phyloP scores from a whole-genome alignment of 1,284 basidiomycete species.

The Pseudozyma hubeiensis region DNA sequence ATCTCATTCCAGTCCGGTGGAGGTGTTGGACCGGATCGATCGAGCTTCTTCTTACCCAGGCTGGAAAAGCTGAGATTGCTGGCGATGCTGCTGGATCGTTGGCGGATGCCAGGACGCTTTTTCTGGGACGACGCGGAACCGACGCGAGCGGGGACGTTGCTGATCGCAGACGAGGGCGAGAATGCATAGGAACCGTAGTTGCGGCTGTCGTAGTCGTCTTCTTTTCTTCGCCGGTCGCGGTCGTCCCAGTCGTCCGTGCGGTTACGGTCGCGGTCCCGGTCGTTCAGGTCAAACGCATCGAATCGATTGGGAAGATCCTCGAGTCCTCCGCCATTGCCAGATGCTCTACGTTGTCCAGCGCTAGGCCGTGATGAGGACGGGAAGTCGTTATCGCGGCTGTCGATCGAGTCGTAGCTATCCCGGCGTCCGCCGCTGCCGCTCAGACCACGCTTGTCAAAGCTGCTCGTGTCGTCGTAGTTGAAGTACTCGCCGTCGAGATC shows the following conservation, averaged over 20 bases:
- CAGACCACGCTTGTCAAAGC: conserved; percentile 31
- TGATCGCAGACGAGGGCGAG: conserved; percentile 27
- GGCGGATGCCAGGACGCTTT: conserved; percentile 27
- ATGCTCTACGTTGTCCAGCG: conserved; percentile 6
- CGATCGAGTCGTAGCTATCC: conserved; percentile 35
- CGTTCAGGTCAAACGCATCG: conserved; percentile 27
- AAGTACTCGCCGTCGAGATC: conserved; percentile 51
- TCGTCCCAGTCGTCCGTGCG: conserved; percentile 15
- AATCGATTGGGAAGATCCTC: conserved; percentile 37
- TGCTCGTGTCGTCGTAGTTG: conserved; percentile 44
- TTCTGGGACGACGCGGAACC: conserved; percentile 34
- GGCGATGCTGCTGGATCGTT: conserved; percentile 38
- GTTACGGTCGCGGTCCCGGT: conserved; percentile 13
- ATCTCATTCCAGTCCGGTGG: conserved; percentile 45
- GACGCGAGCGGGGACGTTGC: conserved; percentile 36
- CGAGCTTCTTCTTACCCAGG: conserved; percentile 35
- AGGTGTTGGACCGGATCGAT: conserved; percentile 36
- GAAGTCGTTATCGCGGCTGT: conserved; percentile 34
- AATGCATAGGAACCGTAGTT: conserved; percentile 39
- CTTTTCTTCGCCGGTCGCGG: conserved; percentile 16
- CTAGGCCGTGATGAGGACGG: neutral
- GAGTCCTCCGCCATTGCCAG: conserved; percentile 6
- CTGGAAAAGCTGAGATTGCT: conserved; percentile 44
- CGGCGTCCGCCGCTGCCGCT: conserved; percentile 30
- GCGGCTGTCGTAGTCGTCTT: conserved; percentile 29